These are phyloP conservation scores for Carex sylvatica DNA, from an alignment of 202 grass and related monocot genomes.

Conservation along the genomic window DNA sequence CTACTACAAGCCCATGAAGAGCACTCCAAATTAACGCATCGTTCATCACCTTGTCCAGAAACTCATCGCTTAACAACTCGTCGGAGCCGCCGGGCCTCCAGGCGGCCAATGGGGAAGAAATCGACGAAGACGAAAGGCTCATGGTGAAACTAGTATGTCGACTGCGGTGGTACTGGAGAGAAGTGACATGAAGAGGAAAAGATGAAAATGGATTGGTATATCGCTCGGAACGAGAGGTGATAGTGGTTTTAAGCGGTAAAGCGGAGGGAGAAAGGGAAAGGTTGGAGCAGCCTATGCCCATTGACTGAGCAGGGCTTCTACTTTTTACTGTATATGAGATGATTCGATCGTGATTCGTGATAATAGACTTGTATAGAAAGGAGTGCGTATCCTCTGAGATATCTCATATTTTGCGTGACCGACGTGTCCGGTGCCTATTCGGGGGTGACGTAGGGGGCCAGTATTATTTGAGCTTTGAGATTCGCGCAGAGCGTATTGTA, in stretches of 20 bases:
- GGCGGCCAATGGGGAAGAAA: neutral
- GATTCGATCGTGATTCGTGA: neutral
- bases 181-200: slow-evolving; percentile 27
- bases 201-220: slow-evolving; percentile 29
- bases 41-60: slow-evolving; percentile 40
- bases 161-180: neutral
- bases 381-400: too few relatives aligned
- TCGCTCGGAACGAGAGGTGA: neutral
- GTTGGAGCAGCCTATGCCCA: slow-evolving; percentile 15
- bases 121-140: slow-evolving; percentile 25
- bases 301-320: neutral
- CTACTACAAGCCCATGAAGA: slow-evolving; percentile 60
- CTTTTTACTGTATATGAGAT: neutral
- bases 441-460: too few relatives aligned
- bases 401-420: too few relatives aligned
- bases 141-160: slow-evolving; percentile 15
- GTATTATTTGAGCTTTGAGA: too few relatives aligned
- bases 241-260: neutral
- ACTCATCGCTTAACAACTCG: neutral
- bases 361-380: neutral
- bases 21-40: slow-evolving; percentile 59
- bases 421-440: too few relatives aligned
- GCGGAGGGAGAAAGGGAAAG: slow-evolving; percentile 13
- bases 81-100: slow-evolving; percentile 13
- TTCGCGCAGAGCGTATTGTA: too few relatives aligned